Evolutionary conservation across 2,329 filamentous ascomycete species (phyloP), one percentile per base, ranked within the genome.

Genomic region (Arthroderma sp.): DNA sequence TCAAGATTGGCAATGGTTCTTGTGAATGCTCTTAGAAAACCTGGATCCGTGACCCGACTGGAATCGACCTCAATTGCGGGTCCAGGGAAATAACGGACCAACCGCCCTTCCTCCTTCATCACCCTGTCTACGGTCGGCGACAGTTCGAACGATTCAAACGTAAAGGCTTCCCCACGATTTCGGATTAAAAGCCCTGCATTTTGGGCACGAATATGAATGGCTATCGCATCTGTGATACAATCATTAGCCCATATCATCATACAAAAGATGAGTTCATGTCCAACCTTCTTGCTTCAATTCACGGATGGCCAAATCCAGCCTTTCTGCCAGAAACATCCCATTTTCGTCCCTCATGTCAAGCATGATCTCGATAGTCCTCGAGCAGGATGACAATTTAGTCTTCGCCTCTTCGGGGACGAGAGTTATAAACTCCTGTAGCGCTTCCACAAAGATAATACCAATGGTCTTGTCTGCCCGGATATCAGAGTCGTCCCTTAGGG

Each of bases 111-210:
- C 1, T 60, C 56, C 0, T 48, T 45, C 38, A 69, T 63, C 0
- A 70, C 62, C 3, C 53, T 48, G 9, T 54, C 45, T 30, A 62
- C 64, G 0, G 44, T 48, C 1, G 69, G 61, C 0, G 68, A 67
- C 1, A 67, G 56, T 48, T 74, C 70, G 44, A 73, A 73, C 1
- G 59, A 56, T 47, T 72, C 66, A 5, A 66, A 56, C 1, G 65
- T 50, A 5, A 53, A 47, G 53, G 28, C 42, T 32, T 22, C 42
- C 4, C 15, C 8, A 44, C 47, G 36, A 54, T 58, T 6, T 40
- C 59, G 58, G 27, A 69, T 53, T 3, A 72, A 50, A 1, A 69
- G 48, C 0, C 63, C 68, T 1, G 66, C 64, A 50, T 72, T 73
- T 44, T 72, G 68, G 0, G 54, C 58, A n/a, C 56, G 56, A 31